Conservation (phyloP, 495 filamentous ascomycete species). For the Xylaria nigripes region DNA sequence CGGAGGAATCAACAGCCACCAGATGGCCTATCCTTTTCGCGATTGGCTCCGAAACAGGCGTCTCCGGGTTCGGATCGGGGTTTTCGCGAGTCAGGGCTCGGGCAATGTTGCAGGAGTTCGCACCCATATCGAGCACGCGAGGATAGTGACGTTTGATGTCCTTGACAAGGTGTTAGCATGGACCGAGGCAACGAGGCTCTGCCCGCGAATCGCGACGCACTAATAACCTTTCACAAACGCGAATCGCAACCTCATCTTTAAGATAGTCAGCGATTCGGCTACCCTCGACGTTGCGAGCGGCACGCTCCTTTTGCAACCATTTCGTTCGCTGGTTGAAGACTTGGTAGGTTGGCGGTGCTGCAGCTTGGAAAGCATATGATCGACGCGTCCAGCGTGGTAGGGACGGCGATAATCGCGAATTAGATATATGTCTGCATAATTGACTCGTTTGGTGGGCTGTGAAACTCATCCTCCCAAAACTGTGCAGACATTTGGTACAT, state of each 20-base stretch:
- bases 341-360: conserved; percentile 67
- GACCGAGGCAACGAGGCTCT: neutral
- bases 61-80: conserved; percentile 48
- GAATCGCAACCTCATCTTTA: conserved; percentile 78
- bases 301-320: conserved; percentile 82
- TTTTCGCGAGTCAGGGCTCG: conserved; percentile 62
- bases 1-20: conserved; percentile 73
- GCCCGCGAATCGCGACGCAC: conserved; percentile 35
- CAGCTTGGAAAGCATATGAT: conserved; percentile 65
- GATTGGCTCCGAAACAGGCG: conserved; percentile 52
- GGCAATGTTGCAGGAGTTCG: conserved; percentile 92
- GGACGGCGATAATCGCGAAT: neutral
- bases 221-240: conserved; percentile 79
- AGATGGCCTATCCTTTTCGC: conserved; percentile 59
- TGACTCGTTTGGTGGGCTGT: conserved; percentile 12
- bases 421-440: conserved; percentile 5
- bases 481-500: conserved; percentile 4
- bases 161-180: conserved; percentile 32
- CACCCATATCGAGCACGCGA: conserved; percentile 83
- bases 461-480: conserved; percentile 21
- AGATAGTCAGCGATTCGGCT: conserved; percentile 83
- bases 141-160: conserved; percentile 86
- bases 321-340: conserved; percentile 88
- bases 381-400: conserved; percentile 28
- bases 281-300: conserved; percentile 57